Conservation (phyloP, 306 rosid genomes). For the Trifolium pratense region DNA sequence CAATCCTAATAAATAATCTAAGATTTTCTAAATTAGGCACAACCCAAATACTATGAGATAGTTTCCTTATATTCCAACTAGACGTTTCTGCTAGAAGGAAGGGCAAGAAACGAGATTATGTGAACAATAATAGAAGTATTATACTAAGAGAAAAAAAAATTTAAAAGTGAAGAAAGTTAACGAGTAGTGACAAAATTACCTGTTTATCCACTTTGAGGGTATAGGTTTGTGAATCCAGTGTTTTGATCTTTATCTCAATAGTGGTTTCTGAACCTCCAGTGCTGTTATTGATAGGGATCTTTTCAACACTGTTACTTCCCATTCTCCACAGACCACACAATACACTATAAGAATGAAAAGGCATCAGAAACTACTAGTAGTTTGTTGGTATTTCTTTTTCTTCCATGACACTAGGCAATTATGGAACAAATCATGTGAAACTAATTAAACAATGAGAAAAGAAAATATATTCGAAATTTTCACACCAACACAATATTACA, state of each 20-base stretch:
- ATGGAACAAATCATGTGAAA: conserved; percentile 25
- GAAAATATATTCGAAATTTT: conserved; percentile 33
- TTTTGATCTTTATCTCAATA: conserved; percentile 91
- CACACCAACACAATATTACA: background rate
- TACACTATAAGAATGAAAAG: conserved; percentile 40
- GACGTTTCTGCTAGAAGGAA: conserved; percentile 16
- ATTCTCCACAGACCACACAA: conserved; percentile 55
- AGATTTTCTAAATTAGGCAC: conserved; percentile 4
- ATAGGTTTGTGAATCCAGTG: conserved; percentile 91
- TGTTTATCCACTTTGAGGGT: conserved; percentile 96
- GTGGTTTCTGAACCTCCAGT: conserved; percentile 70
- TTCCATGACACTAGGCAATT: conserved; percentile 25
- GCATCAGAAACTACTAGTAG: conserved; percentile 15
- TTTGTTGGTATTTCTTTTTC: conserved; percentile 8
- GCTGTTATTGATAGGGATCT: conserved; percentile 45
- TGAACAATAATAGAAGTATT: conserved; percentile 6
- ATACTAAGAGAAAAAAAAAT: conserved; percentile 24
- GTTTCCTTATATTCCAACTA: background rate
- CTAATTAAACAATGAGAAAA: conserved; percentile 23
- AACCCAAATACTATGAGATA: background rate
- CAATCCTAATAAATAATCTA: too few relatives aligned
- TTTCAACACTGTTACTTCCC: conserved; percentile 64
- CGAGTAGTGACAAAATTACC: conserved; percentile 50
- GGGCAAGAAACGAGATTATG: conserved; percentile 37
- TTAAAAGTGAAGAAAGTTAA: conserved; percentile 9